Conservation (phyloP, 805 yeast species). For the Nakazawaea sp. region DNA sequence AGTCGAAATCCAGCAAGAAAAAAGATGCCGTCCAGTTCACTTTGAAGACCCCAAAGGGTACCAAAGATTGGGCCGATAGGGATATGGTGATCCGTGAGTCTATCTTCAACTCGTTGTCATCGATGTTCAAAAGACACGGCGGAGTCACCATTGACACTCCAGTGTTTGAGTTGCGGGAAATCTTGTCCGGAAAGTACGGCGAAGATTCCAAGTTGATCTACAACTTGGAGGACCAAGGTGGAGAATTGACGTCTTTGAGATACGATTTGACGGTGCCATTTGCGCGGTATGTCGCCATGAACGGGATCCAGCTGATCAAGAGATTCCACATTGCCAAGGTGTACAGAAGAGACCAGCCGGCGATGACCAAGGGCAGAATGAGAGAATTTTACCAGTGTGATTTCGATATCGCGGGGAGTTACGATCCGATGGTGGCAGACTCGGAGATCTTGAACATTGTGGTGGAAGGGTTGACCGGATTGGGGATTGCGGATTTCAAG, state of each 20-base stretch:
- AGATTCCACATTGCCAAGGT: conserved; percentile 97
- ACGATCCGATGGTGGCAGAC: conserved; percentile 95
- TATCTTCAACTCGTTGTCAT: conserved; percentile 65
- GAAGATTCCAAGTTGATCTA: conserved; percentile 96
- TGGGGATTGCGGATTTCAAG: conserved; percentile 87
- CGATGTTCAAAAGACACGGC: conserved; percentile 89
- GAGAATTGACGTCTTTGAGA: conserved; percentile 90
- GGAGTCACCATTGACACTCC: conserved; percentile 99
- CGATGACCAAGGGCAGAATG: conserved; percentile 99
- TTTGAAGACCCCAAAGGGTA: conserved; percentile 93
- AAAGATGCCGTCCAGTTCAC: conserved; percentile 46
- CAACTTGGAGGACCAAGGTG: conserved; percentile 97
- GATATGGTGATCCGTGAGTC: conserved; percentile 95
- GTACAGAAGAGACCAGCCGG: conserved; percentile 98
- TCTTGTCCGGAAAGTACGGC: conserved; percentile 95
- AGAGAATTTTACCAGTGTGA: conserved; percentile 99
- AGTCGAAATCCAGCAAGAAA: conserved; percentile 32
- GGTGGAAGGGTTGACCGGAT: conserved; percentile 75
- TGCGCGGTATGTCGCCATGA: conserved; percentile 96
- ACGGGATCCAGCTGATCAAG: conserved; percentile 82
- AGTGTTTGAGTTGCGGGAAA: conserved; percentile 93
- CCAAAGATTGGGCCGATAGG: conserved; percentile 97
- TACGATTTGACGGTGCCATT: conserved; percentile 98
- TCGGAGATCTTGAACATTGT: conserved; percentile 78
- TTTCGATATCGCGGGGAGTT: conserved; percentile 91